phyloP scores from a whole-genome alignment of 192 early-diverging fungal species.

The Martensiomyces pterosporus region DNA sequence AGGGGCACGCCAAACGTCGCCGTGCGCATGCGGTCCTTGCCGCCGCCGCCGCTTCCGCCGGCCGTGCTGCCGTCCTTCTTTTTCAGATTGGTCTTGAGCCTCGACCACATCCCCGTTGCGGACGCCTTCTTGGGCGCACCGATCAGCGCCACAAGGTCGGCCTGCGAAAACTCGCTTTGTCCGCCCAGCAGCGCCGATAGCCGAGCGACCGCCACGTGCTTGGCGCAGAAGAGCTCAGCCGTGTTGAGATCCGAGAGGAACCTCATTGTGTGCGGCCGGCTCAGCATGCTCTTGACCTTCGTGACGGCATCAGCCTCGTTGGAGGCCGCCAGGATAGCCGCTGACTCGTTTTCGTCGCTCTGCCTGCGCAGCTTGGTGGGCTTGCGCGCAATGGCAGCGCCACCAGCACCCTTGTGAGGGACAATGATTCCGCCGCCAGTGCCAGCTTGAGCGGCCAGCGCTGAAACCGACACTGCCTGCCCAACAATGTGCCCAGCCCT shows the following conservation, averaged over 20 bases:
- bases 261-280: constrained; percentile 46
- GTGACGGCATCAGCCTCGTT: constrained; percentile 31
- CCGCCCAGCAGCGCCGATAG: constrained; percentile 65
- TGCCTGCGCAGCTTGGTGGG: constrained; percentile 33
- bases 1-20: constrained; percentile 91
- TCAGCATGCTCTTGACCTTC: constrained; percentile 48
- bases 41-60: constrained; percentile 4
- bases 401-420: background rate
- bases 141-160: constrained; percentile 76
- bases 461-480: constrained; percentile 13
- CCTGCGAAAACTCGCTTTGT: constrained; percentile 61
- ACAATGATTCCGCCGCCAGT: background rate
- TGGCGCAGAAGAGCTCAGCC: constrained; percentile 77
- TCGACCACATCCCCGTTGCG: constrained; percentile 62
- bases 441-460: constrained; percentile 5
- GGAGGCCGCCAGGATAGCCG: background rate
- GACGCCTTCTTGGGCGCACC: constrained; percentile 65
- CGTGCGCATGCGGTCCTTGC: constrained; percentile 51
- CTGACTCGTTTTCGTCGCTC: constrained; percentile 31
- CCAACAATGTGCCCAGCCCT: constrained; percentile 26
- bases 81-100: constrained; percentile 60
- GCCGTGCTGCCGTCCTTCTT: constrained; percentile 48
- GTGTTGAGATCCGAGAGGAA: constrained; percentile 56
- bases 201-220: constrained; percentile 76
- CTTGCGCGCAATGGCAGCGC: constrained; percentile 3